Evolutionary conservation across 2,329 filamentous ascomycete species (phyloP).

Genomic region (Penicillium expansum): DNA sequence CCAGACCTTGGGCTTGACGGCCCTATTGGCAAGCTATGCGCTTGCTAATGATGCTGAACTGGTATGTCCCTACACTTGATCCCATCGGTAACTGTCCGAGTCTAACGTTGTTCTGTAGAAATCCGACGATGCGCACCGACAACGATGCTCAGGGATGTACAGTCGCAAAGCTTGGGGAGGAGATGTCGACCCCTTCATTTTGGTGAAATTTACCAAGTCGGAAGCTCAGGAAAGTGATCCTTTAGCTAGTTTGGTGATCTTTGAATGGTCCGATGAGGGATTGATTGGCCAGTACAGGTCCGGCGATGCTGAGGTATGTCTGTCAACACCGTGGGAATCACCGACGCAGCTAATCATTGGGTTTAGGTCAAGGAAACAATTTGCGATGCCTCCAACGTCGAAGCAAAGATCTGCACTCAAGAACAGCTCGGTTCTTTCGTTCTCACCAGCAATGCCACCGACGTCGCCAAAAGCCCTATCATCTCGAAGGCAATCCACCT

Average conservation of each 20-base stretch:
- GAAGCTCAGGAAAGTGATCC: conserved; percentile 64
- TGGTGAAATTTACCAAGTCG: conserved; percentile 70
- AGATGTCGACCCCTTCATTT: conserved; percentile 81
- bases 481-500: conserved; percentile 78
- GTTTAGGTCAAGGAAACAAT: conserved; percentile 61
- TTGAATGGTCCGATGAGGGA: conserved; percentile 85
- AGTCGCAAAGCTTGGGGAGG: conserved; percentile 86
- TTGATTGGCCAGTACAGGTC: conserved; percentile 69
- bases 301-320: conserved; percentile 55
- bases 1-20: conserved; percentile 36
- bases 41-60: conserved; percentile 48
- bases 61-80: conserved; percentile 28
- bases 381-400: conserved; percentile 71
- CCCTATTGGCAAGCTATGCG: conserved; percentile 38
- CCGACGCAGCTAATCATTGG: conserved; percentile 31
- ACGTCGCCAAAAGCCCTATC: conserved; percentile 68
- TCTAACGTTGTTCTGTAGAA: conserved; percentile 53
- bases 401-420: conserved; percentile 67
- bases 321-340: neutral
- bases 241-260: conserved; percentile 80
- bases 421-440: conserved; percentile 84
- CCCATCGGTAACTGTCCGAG: neutral
- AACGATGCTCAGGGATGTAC: conserved; percentile 94
- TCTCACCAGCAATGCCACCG: conserved; percentile 70
- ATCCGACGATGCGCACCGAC: conserved; percentile 70